Evolutionary conservation across 176 grass and related monocot genomes (phyloP).

Genomic region (Oryza longistaminata): DNA sequence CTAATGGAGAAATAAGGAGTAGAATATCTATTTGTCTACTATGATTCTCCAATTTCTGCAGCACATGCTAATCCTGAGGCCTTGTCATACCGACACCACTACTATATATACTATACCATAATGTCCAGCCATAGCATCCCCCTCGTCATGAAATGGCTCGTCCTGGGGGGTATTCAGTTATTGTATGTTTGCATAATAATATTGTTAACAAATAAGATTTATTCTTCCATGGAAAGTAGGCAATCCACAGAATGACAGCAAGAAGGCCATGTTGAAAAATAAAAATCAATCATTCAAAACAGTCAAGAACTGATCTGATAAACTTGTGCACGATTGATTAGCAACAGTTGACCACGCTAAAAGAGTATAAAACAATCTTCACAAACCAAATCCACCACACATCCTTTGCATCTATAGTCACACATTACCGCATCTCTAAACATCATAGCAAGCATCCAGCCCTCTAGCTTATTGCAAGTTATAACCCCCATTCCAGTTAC

Average conservation of each 20-base stretch:
- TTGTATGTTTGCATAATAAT: background rate
- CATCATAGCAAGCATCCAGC: background rate
- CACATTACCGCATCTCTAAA: conserved; percentile 4
- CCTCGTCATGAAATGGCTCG: background rate
- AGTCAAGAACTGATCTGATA: background rate
- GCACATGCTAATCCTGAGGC: background rate
- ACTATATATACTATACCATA: background rate
- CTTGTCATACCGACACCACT: background rate
- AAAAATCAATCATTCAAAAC: background rate
- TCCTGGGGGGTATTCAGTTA: background rate
- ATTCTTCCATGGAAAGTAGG: conserved; percentile 1
- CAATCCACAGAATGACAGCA: background rate
- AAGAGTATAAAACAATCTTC: background rate
- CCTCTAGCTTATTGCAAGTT: background rate
- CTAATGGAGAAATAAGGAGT: background rate
- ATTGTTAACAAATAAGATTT: conserved; percentile 7
- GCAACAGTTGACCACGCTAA: background rate
- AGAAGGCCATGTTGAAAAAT: background rate
- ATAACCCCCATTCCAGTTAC: conserved; percentile 11
- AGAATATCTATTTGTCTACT: background rate
- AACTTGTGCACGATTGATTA: background rate
- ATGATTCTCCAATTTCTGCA: background rate
- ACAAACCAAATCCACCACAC: background rate
- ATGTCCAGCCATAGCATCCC: background rate
- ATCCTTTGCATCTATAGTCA: background rate